Conservation (phyloP, 495 filamentous ascomycete species). For the Cladorrhinum samala region DNA sequence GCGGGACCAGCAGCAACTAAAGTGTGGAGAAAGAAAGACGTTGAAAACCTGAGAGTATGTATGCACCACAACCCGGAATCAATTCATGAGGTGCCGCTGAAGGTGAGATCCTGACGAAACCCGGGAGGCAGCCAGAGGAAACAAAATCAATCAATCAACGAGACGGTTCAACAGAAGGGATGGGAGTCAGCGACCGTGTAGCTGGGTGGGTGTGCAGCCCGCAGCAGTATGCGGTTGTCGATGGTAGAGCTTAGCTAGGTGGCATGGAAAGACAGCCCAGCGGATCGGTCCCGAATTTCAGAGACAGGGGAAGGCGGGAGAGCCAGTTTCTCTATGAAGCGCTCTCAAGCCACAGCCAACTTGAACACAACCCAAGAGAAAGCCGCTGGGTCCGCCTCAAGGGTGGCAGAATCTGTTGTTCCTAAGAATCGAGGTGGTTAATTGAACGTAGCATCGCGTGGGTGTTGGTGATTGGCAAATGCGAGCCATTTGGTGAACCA, state of each 20-base stretch:
- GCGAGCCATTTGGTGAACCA: conserved; percentile 1
- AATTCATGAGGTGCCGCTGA: not conserved
- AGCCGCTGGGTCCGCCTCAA: conserved; percentile 12
- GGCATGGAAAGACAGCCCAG: no score
- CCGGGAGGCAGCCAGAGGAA: conserved; percentile 5
- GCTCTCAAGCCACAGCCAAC: conserved; percentile 7
- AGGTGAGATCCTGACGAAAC: not conserved
- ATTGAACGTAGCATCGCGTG: not conserved
- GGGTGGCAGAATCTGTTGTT: conserved; percentile 9
- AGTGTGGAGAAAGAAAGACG: not conserved
- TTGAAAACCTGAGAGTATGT: no score
- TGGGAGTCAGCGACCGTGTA: not conserved
- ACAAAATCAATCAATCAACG: not conserved
- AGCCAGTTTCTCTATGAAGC: not conserved
- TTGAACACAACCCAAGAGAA: conserved; percentile 5
- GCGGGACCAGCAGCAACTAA: no score
- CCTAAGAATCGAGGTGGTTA: not conserved
- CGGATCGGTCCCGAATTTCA: not conserved
- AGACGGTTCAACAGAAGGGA: no score
- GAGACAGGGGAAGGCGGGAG: not conserved
- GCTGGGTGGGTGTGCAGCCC: not conserved
- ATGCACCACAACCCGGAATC: no score
- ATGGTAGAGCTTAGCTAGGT: not conserved
- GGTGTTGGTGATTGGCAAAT: conserved; percentile 10
- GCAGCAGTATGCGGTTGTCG: not conserved